Conservation (phyloP, 2,329 filamentous ascomycete species). For the Aspergillus sp. region DNA sequence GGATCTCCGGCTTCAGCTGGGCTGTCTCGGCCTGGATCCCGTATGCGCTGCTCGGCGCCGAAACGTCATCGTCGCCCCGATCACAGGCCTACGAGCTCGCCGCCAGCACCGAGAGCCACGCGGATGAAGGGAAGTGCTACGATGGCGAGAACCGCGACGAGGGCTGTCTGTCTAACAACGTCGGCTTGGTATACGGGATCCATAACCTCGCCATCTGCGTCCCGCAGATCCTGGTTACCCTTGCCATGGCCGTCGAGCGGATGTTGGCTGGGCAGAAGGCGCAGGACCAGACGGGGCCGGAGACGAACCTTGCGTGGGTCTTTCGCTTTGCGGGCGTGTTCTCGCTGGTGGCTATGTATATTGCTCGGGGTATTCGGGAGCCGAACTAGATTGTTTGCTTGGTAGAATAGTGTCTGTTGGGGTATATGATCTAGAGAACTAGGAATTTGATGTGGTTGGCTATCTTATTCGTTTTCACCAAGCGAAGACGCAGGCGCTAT, state of each 20-base stretch:
- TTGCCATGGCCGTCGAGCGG: neutral
- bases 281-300: neutral
- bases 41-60: slow-evolving; percentile 81
- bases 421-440: too few species aligned
- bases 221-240: neutral
- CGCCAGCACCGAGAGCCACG: neutral
- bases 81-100: neutral
- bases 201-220: neutral
- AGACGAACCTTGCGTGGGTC: neutral
- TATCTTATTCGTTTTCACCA: too few species aligned
- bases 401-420: too few species aligned
- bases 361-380: neutral
- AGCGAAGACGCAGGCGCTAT: too few species aligned
- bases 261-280: neutral
- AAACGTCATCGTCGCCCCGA: slow-evolving; percentile 27
- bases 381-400: neutral
- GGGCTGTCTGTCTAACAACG: neutral
- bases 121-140: neutral
- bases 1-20: slow-evolving; percentile 77
- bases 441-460: too few species aligned
- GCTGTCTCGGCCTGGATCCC: slow-evolving; percentile 84
- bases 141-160: neutral
- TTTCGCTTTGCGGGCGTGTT: neutral
- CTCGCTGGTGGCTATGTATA: neutral
- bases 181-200: neutral